phyloP scores from a whole-genome alignment of 176 grass and related monocot species.

The Carex kokanica region DNA sequence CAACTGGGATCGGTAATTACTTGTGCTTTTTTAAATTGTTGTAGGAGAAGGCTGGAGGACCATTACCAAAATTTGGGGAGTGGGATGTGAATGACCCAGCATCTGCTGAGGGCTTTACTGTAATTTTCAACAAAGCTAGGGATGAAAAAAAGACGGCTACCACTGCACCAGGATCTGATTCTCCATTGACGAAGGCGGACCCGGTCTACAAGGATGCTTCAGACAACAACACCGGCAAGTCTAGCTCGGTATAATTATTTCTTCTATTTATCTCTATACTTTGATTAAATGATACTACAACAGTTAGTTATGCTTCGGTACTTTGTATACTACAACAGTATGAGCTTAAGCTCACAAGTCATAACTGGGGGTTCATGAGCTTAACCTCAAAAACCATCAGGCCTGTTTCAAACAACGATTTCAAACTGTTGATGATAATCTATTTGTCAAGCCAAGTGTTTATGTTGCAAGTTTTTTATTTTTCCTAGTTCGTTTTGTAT shows the following conservation, averaged over 20 bases:
- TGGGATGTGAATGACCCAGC: conserved; percentile 41
- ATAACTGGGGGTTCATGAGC: background rate
- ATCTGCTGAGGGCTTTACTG: conserved; percentile 39
- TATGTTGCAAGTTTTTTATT: background rate
- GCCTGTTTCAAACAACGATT: background rate
- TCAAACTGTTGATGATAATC: background rate
- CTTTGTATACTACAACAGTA: background rate
- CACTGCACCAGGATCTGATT: conserved; percentile 12
- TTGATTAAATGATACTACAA: background rate
- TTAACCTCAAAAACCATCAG: background rate
- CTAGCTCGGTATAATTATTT: conserved; percentile 21
- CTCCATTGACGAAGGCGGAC: conserved; percentile 23
- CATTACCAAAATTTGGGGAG: conserved; percentile 40
- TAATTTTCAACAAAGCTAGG: conserved; percentile 43
- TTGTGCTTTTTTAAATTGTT: background rate
- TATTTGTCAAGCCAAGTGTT: background rate
- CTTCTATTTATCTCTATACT: conserved; percentile 2
- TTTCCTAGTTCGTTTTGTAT: background rate
- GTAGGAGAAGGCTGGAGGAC: conserved; percentile 26
- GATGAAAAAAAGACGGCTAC: conserved; percentile 37
- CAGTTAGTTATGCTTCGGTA: background rate
- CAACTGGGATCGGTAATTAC: background rate
- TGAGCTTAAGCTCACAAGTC: background rate
- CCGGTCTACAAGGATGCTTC: conserved; percentile 18
- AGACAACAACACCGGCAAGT: background rate